Base-by-base conservation (phyloP, 2,329 filamentous ascomycete genomes). In the Rutstroemia sydowiana region DNA sequence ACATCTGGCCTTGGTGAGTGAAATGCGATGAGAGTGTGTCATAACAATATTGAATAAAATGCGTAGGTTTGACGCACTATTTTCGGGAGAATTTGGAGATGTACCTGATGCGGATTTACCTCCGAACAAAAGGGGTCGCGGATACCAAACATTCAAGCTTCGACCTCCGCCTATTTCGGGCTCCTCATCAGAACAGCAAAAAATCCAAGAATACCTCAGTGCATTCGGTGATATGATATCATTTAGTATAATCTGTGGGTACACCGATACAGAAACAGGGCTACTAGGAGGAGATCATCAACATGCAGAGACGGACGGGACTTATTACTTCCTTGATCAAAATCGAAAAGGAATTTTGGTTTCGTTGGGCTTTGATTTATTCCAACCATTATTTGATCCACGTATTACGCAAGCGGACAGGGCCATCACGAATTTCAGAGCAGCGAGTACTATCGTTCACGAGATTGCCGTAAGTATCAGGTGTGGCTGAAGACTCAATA, bases 51-150 rank as follows among this genome's bases (percentile, higher is more conserved):
- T 31, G 20, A 21, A 30, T 44, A n/a, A 43, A 5, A 3, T 3
- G n/a, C 11, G 3, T n/a, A 49, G 47, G 47, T 49, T 49, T n/a
- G 47, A 49, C n/a, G 47, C 37, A 20, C 32, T 49, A 13, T 49
- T 49, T 39, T 18, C 32, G 3, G 47, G 47, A 11, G 37, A 23
- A 1, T 32, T 43, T 18, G 26, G 42, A 43, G 47, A 43, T 20
- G 21, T 49, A 13, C 26, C 41, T 1, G 18, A 13, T 3, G 11
- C 32, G 5, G 37, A 49, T 16, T 26, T 49, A 7, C 47, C 47
- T 6, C 39, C 30, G 1, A 28, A 49, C 41, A 26, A 23, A 10
- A 26, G 5, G 2, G 39, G 37, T 2, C 42, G 23, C 10, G 47
- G 37, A 36, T 49, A 49, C 23, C 18, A 13, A 30, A 34, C 13